Evolutionary conservation across 768 basidiomycete species (phyloP).

Genomic region (Tephrocybe sp.): DNA sequence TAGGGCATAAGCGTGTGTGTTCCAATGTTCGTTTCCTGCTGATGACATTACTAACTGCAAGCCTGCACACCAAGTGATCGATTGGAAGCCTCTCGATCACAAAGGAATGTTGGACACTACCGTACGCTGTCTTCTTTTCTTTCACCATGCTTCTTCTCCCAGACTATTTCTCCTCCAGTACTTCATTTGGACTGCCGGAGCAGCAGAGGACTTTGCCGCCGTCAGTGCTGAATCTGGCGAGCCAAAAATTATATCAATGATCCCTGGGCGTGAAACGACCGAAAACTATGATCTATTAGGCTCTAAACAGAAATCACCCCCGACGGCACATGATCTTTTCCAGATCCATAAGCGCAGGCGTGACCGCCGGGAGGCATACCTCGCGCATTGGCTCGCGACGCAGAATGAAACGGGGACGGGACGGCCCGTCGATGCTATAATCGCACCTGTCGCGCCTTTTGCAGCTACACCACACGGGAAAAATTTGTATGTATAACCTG

Average conservation of each 20-base stretch:
- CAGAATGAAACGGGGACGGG: slow-evolving; percentile 54
- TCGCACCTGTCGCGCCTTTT: slow-evolving; percentile 59
- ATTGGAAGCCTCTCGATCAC: slow-evolving; percentile 63
- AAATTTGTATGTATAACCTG: slow-evolving; percentile 41
- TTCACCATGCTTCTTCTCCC: neutral
- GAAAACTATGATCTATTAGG: neutral
- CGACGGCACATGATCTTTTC: slow-evolving; percentile 60
- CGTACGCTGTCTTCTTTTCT: slow-evolving; percentile 28
- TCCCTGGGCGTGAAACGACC: slow-evolving; percentile 18
- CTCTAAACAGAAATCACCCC: neutral
- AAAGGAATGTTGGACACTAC: slow-evolving; percentile 36
- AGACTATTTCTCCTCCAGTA: slow-evolving; percentile 20
- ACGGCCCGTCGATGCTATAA: slow-evolving; percentile 73
- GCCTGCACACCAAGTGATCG: slow-evolving; percentile 45
- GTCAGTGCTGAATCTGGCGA: slow-evolving; percentile 43
- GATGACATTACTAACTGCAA: neutral
- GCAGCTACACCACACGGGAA: slow-evolving; percentile 62
- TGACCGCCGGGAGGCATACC: slow-evolving; percentile 51
- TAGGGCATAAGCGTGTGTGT: slow-evolving; percentile 61
- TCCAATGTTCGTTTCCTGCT: neutral
- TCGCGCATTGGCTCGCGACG: slow-evolving; percentile 62
- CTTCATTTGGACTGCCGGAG: slow-evolving; percentile 44
- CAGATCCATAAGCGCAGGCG: slow-evolving; percentile 52
- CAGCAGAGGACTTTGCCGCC: slow-evolving; percentile 41
- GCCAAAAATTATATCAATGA: slow-evolving; percentile 50